Conservation (phyloP, 306 rosid genomes). For the Trifolium dubium region DNA sequence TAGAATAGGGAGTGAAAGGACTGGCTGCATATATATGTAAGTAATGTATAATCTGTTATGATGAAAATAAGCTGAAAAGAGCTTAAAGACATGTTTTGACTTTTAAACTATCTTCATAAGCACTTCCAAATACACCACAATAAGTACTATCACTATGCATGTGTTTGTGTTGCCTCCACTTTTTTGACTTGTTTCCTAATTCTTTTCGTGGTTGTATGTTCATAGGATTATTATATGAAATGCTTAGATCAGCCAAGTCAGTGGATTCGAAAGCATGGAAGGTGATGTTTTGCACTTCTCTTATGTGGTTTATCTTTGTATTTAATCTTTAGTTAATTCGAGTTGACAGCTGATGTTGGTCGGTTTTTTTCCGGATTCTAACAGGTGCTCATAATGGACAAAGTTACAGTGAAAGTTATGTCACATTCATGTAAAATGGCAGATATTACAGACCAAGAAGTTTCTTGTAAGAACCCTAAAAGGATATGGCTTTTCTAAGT, state of each 20-base stretch:
- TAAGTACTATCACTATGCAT: conserved; percentile 1
- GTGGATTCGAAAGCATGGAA: conserved; percentile 86
- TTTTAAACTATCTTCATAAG: not conserved
- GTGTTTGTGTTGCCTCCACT: not conserved
- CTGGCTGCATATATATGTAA: not conserved
- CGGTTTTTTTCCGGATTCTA: conserved; percentile 9
- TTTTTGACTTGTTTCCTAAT: not conserved
- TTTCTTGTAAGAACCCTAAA: conserved; percentile 71
- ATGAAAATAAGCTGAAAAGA: not conserved
- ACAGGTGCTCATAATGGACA: conserved; percentile 96
- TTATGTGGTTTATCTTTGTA: conserved; percentile 11
- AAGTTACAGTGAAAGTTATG: conserved; percentile 93
- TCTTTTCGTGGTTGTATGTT: conserved; percentile 29
- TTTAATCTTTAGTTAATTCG: conserved; percentile 8
- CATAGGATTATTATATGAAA: conserved; percentile 74
- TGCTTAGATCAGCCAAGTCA: conserved; percentile 86
- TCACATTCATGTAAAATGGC: conserved; percentile 96
- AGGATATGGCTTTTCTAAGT: not conserved
- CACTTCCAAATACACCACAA: not conserved
- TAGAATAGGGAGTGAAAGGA: not conserved
- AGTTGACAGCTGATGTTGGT: conserved; percentile 17
- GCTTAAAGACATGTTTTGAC: not conserved
- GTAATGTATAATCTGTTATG: conserved; percentile 2
- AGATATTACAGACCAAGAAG: conserved; percentile 95
- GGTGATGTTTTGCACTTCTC: conserved; percentile 48